Base-by-base conservation (phyloP, 2,329 filamentous ascomycete species). In the Alternaria infectoria region DNA sequence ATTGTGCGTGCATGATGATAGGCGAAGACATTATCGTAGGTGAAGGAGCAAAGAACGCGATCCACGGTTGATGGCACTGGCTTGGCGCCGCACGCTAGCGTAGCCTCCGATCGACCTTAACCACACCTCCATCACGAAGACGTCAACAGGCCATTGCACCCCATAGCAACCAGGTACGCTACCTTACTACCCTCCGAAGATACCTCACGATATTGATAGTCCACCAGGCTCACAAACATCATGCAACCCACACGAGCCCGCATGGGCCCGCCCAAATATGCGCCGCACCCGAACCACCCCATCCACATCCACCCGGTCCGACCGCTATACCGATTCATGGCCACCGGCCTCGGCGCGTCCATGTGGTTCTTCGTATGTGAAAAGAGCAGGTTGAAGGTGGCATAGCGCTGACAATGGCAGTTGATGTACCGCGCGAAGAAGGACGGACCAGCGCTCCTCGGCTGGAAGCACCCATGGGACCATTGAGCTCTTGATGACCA, bases 341-440 rank as follows among this genome's bases (percentile, higher is more conserved):
- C 92, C 50, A 97, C 93, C 47, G 92, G 90, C 66, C 86, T 99
- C 67, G 92, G 93, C 72, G 96, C 96, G 59, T 92, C 91, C 83
- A 99, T 98, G 96, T 99, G 96, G 96, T 98, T 99, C 84, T 99
- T 96, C 82, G 94, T 98, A 88, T 78, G 91, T 85, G 59, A 64
- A 51, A 10, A 0, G 25, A 12, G 13, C 12, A 5, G 17, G 2
- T 19, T 12, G 15, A 28, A 6, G 26, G 17, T n/a, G 49, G n/a
- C 12, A 21, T 8, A 17, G 32, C 11, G 61, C 77, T 80, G 46
- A 79, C 64, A 25, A 26, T 13, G 6, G 40, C 75, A 97, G 94
- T 84, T 97, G 79, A 93, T 97, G 90, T 98, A 97, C 85, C 89
- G 96, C 76, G 93, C 93, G 75, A 97, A 95, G 89, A 91, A 97